A percentile compares a stretch with the other conserved stretches of the same genome.
These are phyloP conservation scores for Rhizopogon sp. DNA, from an alignment of 768 basidiomycete genomes.

Conservation along the genomic window DNA sequence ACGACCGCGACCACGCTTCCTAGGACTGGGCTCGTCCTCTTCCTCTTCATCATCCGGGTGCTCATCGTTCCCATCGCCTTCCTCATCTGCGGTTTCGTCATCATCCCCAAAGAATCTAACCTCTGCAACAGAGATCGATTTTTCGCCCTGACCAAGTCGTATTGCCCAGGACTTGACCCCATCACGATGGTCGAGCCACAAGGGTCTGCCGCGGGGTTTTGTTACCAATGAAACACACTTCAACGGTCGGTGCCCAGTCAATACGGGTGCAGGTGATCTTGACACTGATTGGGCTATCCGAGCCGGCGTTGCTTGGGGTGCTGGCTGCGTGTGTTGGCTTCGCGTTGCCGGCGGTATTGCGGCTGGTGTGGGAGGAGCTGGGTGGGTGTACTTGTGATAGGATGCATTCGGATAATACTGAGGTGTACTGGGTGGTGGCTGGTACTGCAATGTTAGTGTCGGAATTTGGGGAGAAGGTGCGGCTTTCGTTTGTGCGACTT, in stretches of 20 bases:
- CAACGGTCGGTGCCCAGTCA: slow-evolving; percentile 39
- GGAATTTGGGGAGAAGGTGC: slow-evolving; percentile 29
- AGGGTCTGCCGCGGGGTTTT: slow-evolving; percentile 53
- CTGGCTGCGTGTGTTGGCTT: neutral
- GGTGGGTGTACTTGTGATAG: slow-evolving; percentile 34
- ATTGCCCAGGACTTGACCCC: slow-evolving; percentile 75
- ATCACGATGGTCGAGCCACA: slow-evolving; percentile 59
- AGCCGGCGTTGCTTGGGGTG: slow-evolving; percentile 9
- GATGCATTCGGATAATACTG: slow-evolving; percentile 49
- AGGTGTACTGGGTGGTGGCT: slow-evolving; percentile 19
- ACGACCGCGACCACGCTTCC: slow-evolving; percentile 39
- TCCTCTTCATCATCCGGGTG: slow-evolving; percentile 43
- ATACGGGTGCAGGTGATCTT: slow-evolving; percentile 25
- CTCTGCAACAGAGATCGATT: slow-evolving; percentile 46
- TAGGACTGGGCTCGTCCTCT: slow-evolving; percentile 24
- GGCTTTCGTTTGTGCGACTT: slow-evolving; percentile 3
- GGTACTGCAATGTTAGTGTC: slow-evolving; percentile 27
- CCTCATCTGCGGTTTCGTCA: slow-evolving; percentile 55
- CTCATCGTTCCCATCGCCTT: slow-evolving; percentile 39
- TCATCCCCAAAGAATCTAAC: slow-evolving; percentile 52
- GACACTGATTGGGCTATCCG: slow-evolving; percentile 26
- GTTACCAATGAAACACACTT: slow-evolving; percentile 48
- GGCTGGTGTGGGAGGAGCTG: slow-evolving; percentile 14
- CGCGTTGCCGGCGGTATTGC: slow-evolving; percentile 4
- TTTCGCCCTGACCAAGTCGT: slow-evolving; percentile 54